phyloP scores from a whole-genome alignment of 129 eudicot species.

The Flaveria bidentis region DNA sequence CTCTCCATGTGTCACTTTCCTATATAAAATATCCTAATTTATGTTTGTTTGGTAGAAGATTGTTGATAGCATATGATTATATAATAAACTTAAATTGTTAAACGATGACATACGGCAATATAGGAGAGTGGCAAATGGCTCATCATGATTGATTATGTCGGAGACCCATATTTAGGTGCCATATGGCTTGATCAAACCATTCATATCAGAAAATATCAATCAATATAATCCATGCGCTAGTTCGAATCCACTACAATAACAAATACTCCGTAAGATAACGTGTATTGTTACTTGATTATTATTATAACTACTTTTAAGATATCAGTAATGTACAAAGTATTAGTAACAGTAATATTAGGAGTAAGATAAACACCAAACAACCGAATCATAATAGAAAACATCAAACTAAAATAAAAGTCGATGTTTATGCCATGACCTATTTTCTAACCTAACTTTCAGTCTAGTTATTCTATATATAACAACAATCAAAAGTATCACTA shows the following conservation, averaged over 20 bases:
- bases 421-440: too few species aligned
- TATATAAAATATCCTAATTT: neutral
- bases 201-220: neutral
- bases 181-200: constrained; percentile 12
- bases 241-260: neutral
- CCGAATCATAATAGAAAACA: neutral
- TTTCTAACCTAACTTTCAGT: too few species aligned
- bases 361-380: neutral
- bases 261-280: too few species aligned
- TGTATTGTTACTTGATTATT: too few species aligned
- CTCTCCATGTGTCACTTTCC: constrained; percentile 32
- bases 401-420: too few species aligned
- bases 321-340: too few species aligned
- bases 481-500: too few species aligned
- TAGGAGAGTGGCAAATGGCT: constrained; percentile 11
- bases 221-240: neutral
- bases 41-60: constrained; percentile 22
- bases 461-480: too few species aligned
- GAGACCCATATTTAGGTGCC: constrained; percentile 16
- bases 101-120: constrained; percentile 17
- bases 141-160: neutral
- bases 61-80: neutral
- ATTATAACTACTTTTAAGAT: too few species aligned
- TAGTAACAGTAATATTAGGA: too few species aligned
- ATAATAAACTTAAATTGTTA: neutral